Conservation (phyloP, 148 eudicot genomes). For the Rhododendron molle region DNA sequence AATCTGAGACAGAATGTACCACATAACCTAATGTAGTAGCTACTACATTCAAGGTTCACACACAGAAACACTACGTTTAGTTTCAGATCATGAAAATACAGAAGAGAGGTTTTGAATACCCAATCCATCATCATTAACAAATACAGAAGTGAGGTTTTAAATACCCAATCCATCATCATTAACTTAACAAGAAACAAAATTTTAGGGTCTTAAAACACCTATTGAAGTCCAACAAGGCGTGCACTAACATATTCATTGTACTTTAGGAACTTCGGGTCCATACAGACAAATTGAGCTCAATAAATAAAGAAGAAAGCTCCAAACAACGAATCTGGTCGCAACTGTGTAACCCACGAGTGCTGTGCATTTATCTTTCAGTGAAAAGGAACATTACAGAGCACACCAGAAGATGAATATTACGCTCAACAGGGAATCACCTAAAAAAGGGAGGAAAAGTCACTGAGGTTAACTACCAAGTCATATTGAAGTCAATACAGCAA, state of each 20-base stretch:
- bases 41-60: not conserved
- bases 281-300: not conserved
- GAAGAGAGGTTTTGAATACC: not conserved
- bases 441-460: not conserved
- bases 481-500: not conserved
- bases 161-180: not conserved
- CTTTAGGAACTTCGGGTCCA: not conserved
- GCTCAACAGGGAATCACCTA: not conserved
- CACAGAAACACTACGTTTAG: not conserved
- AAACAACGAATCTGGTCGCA: not conserved
- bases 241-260: not conserved
- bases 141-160: not conserved
- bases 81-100: not conserved
- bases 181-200: not conserved
- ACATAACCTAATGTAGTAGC: not conserved
- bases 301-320: not conserved
- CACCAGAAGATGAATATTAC: not conserved
- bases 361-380: not conserved
- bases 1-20: not conserved
- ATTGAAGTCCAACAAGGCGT: not conserved
- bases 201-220: not conserved
- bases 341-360: not conserved
- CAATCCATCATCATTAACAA: not conserved
- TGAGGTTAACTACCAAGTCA: not conserved
- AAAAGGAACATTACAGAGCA: not conserved